Evolutionary conservation across 768 basidiomycete genomes (phyloP).

Genomic region (Lactarius psammicola): DNA sequence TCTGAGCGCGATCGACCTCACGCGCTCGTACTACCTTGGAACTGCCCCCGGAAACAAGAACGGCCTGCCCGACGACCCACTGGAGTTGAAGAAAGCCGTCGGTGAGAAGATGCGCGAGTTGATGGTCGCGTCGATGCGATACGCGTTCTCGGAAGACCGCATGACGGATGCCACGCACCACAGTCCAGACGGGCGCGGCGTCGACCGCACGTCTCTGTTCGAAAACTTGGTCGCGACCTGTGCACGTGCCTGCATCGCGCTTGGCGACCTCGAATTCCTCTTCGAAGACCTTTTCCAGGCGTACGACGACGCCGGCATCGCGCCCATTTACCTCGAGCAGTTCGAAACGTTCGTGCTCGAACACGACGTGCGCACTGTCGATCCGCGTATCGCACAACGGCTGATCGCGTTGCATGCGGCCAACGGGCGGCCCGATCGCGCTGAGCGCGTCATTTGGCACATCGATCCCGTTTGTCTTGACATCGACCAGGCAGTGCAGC

Average conservation of each 20-base stretch:
- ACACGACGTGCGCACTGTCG: constrained; percentile 67
- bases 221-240: constrained; percentile 80
- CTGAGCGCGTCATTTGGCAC: constrained; percentile 93
- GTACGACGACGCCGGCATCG: constrained; percentile 82
- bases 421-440: constrained; percentile 64
- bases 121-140: constrained; percentile 82
- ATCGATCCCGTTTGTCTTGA: constrained; percentile 90
- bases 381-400: constrained; percentile 85
- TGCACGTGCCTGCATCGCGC: constrained; percentile 74
- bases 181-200: constrained; percentile 81
- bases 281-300: constrained; percentile 93
- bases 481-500: constrained; percentile 84
- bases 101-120: constrained; percentile 76
- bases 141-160: constrained; percentile 93
- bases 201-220: constrained; percentile 88
- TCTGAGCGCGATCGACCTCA: constrained; percentile 82
- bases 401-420: constrained; percentile 77
- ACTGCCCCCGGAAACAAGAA: constrained; percentile 84
- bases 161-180: constrained; percentile 86
- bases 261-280: constrained; percentile 80
- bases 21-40: constrained; percentile 76
- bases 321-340: constrained; percentile 76
- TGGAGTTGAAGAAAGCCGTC: constrained; percentile 60
- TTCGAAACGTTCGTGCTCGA: constrained; percentile 82
- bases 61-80: constrained; percentile 69